Conservation (phyloP, 148 eudicot genomes). For the Diospyros lotus region DNA sequence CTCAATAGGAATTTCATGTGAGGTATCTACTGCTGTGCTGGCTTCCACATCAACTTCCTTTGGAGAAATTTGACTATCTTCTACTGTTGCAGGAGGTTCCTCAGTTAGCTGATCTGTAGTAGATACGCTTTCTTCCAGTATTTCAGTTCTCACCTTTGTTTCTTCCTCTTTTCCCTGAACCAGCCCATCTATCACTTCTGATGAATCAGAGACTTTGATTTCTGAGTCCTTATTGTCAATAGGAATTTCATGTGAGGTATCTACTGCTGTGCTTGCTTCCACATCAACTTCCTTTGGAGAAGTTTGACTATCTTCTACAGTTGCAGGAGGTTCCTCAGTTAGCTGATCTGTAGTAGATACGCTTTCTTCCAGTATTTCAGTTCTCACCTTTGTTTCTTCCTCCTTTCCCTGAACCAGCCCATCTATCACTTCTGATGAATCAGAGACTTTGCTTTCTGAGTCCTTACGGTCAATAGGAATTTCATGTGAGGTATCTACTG, state of each 20-base stretch:
- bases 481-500: conserved; percentile 11
- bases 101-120: conserved; percentile 14
- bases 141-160: conserved; percentile 23
- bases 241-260: conserved; percentile 7
- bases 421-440: conserved; percentile 24
- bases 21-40: not conserved
- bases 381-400: conserved; percentile 24
- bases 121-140: conserved; percentile 18
- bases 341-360: conserved; percentile 9
- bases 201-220: conserved; percentile 21
- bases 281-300: conserved; percentile 13
- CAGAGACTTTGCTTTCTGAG: conserved; percentile 23
- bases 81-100: not conserved
- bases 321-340: conserved; percentile 3
- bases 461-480: conserved; percentile 13
- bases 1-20: conserved; percentile 11
- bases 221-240: conserved; percentile 20
- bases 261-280: conserved; percentile 7
- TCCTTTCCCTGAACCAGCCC: conserved; percentile 14
- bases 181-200: conserved; percentile 24
- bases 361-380: conserved; percentile 27
- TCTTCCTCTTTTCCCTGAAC: conserved; percentile 21
- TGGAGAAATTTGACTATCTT: conserved; percentile 2
- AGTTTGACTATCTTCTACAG: not conserved
- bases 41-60: conserved; percentile 16